Base-by-base conservation (phyloP, 768 basidiomycete genomes). In the Leccinum barrowsii region DNA sequence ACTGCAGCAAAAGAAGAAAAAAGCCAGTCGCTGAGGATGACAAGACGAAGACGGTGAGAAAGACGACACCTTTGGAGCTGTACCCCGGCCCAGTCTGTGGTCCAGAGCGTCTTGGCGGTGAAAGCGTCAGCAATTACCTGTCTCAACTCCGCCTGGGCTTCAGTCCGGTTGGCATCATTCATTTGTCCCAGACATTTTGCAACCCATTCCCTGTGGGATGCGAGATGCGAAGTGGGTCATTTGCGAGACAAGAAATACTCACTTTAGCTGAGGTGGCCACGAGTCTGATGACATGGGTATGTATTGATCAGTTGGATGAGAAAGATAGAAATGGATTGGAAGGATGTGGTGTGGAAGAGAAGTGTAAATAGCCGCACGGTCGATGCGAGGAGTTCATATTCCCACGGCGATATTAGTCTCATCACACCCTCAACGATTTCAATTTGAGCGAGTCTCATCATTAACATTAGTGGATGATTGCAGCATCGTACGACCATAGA, bases 41-140 rank as follows among this genome's bases (percentile, higher is more conserved):
- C 30, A 59, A 53, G 42, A 44, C 42, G 19, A 19, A 44, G 42
- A 19, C 11, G 42, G 47, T 32, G 19, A 49, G 26, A 44, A 52
- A 56, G 22, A 57, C 53, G 56, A 55, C 56, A 94, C 95, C 89
- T 90, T 78, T 92, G 82, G 56, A 99, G 79, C 74, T 96, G 90
- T 34, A 94, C 83, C 32, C 83, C 87, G 10, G 81, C 77, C 97
- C 97, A 99, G 73, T 98, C 93, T 57, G 90, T 96, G n/a, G 91
- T 90, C 85, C 91, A 89, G 24, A 98, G 80, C 1, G 89, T 83
- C 71, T 90, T 86, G 69, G 85, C 81, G 61, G 85, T 81, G 76
- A 92, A 96, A 74, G 94, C 87, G 65, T 94, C 85, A 83, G 90
- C 89, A 74, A 99, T 97, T 82, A 94, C 90, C 86, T 91, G 84